phyloP scores from a whole-genome alignment of 176 grass and related monocot species.

The Carex parvula region DNA sequence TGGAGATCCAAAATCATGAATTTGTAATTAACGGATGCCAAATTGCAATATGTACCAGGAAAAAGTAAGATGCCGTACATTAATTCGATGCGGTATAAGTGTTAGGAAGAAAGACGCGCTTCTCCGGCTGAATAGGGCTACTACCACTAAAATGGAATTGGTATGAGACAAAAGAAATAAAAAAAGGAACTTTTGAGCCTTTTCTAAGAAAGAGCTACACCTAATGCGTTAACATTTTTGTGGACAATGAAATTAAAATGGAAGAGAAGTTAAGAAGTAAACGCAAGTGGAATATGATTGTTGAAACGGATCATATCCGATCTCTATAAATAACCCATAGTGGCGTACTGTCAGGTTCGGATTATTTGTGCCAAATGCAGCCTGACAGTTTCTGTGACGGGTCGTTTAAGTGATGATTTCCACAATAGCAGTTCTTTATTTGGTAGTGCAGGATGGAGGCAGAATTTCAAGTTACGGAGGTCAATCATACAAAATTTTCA shows the following conservation, averaged over 20 bases:
- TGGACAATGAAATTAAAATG: neutral
- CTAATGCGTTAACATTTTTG: neutral
- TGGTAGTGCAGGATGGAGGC: too few species aligned
- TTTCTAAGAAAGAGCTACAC: neutral
- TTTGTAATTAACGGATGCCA: neutral
- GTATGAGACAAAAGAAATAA: neutral
- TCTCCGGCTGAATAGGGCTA: too few species aligned
- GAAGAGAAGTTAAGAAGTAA: neutral
- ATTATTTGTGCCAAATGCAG: neutral
- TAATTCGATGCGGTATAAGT: too few species aligned
- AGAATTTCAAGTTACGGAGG: too few species aligned
- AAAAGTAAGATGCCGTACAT: neutral
- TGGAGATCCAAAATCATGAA: neutral
- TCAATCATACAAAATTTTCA: too few species aligned
- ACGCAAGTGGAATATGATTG: neutral
- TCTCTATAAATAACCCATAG: neutral
- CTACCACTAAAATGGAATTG: neutral
- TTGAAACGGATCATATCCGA: neutral
- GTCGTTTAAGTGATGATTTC: neutral
- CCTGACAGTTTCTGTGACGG: neutral
- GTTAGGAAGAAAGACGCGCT: too few species aligned
- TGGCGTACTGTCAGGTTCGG: neutral
- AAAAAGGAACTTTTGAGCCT: neutral
- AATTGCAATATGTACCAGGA: neutral
- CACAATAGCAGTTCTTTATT: neutral